Conservation (phyloP, 2,329 filamentous ascomycete species). For the Cadophora sp. region DNA sequence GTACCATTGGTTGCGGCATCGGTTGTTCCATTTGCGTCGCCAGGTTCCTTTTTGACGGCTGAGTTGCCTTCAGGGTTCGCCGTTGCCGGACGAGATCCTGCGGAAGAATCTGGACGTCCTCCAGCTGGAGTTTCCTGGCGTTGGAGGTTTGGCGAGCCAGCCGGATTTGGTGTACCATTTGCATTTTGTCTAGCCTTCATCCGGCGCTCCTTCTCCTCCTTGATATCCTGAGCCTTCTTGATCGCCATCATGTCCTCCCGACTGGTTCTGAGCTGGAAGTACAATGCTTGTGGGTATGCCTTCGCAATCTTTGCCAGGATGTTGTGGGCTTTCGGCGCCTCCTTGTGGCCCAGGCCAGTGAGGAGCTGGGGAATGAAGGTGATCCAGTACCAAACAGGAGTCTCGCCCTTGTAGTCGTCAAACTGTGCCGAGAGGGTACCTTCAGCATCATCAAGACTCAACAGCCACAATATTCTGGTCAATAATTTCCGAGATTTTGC, state of each 20-base stretch:
- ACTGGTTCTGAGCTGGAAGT: constrained; percentile 93
- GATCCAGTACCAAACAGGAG: constrained; percentile 99
- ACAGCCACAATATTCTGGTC: constrained; percentile 90
- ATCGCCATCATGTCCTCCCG: constrained; percentile 92
- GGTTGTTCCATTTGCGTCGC: constrained; percentile 45
- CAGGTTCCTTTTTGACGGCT: constrained; percentile 42
- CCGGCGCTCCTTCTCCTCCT: constrained; percentile 58
- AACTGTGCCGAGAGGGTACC: constrained; percentile 85
- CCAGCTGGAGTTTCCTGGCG: constrained; percentile 38
- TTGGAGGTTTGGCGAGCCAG: constrained; percentile 41
- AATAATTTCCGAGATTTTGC: constrained; percentile 94
- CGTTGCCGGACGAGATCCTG: constrained; percentile 49
- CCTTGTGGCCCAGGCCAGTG: constrained; percentile 88
- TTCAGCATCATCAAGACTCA: constrained; percentile 90
- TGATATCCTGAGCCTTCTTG: constrained; percentile 85
- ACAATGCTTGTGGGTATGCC: constrained; percentile 92
- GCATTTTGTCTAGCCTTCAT: constrained; percentile 49
- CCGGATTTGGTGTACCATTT: constrained; percentile 39
- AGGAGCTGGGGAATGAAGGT: constrained; percentile 97
- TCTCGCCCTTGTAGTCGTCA: constrained; percentile 96
- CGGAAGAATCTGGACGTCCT: constrained; percentile 35
- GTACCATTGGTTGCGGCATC: constrained; percentile 50
- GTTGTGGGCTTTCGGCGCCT: constrained; percentile 83
- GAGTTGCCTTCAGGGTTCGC: constrained; percentile 49
- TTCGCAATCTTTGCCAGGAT: constrained; percentile 95